Base-by-base conservation (phyloP, 2,329 filamentous ascomycete species). In the Paramyrothecium roridum region DNA sequence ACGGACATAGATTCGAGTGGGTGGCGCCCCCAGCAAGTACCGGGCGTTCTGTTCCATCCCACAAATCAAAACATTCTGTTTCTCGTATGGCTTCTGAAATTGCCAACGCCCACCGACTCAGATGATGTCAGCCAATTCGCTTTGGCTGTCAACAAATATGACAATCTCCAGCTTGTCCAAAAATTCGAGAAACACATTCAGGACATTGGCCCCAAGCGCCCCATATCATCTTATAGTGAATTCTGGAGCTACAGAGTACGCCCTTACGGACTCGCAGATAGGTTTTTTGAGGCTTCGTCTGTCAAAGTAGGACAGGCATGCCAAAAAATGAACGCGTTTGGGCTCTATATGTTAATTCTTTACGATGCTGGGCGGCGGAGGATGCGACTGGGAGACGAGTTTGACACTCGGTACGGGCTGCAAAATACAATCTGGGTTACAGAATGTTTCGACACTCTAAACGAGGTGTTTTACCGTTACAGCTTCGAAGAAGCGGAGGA, bases 21-120 rank as follows among this genome's bases (percentile, higher is more conserved):
- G 13, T 13, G 37, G 16, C 37, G 37, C 4, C 7, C 37, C 16
- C 19, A 30, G 34, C 40, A 37, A 20, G 22, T 45, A 26, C 47
- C 52, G n/a, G 52, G 52, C 13, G 52, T 34, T 11, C 7, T 54
- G 23, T 50, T 54, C 22, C 52, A 49, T 17, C 46, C 52, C 21
- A 50, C 26, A 6, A 7, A 26, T 8, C n/a, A 19, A 7, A 21
- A 49, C 12, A 11, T 45, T 11, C 20, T 54, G 3, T 54, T 50
- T 22, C 52, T 54, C 4, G 30, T 50, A 21, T 45, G 52, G 30
- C 4, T 54, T 12, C 43, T 40, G 30, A 13, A 43, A 19, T 17
- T 6, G 13, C 37, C 13, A 43, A 43, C 3, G 7, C 12, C 4
- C 16, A 16, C 37, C 7, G 37, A 43, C 13, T 13, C 37, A 13